phyloP scores from a whole-genome alignment of 2,329 filamentous ascomycete genomes.

The Trichophyton simii region DNA sequence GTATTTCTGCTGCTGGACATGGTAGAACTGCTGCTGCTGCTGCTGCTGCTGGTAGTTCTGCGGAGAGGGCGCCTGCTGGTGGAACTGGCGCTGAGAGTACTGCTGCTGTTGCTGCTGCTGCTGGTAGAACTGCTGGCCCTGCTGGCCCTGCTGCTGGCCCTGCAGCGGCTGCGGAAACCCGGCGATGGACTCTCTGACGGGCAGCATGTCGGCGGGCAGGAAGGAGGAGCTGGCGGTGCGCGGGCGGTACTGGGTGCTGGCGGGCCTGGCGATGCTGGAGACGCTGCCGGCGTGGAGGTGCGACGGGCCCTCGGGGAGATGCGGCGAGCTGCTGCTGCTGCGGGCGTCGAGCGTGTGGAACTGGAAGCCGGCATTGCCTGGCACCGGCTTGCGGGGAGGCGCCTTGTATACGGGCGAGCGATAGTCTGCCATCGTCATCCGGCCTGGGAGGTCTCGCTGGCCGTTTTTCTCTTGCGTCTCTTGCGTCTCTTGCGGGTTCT shows the following conservation, averaged over 20 bases:
- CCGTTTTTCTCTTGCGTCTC: background rate
- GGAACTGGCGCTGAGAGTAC: background rate
- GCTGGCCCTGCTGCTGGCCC: no score
- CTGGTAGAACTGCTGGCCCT: no score
- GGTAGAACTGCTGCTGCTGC: conserved; percentile 5
- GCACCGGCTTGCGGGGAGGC: conserved; percentile 14
- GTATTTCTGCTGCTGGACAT: background rate
- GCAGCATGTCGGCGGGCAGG: conserved; percentile 10
- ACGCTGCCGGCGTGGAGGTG: background rate
- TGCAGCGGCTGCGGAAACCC: conserved; percentile 8
- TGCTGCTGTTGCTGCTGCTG: no score
- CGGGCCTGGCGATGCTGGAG: background rate
- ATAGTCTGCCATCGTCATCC: conserved; percentile 13
- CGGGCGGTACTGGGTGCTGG: conserved; percentile 9
- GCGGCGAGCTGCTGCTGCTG: background rate
- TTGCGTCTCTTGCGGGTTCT: background rate
- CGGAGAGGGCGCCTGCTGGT: background rate
- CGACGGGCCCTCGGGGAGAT: background rate
- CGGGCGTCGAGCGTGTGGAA: conserved; percentile 9
- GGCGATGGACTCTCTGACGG: conserved; percentile 6
- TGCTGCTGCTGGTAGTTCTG: background rate
- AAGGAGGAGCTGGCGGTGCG: conserved; percentile 12
- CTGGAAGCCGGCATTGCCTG: conserved; percentile 14
- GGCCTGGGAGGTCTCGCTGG: background rate
- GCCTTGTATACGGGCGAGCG: conserved; percentile 13